Conservation (phyloP, 805 yeast genomes). For the Pichia pseudocactophila region DNA sequence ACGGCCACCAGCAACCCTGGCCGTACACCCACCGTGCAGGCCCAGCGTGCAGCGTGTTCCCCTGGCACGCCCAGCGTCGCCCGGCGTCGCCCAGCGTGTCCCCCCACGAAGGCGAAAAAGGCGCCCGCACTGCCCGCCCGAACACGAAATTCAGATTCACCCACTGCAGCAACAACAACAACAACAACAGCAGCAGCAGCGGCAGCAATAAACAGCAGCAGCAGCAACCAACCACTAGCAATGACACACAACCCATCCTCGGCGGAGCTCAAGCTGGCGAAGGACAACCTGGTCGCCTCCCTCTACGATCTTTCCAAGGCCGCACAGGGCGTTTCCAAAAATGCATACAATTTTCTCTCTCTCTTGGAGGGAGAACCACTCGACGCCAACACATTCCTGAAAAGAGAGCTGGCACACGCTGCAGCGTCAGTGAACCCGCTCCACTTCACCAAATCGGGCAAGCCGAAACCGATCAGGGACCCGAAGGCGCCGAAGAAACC, state of each 20-base stretch:
- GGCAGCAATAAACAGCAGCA: not conserved
- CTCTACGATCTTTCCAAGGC: conserved; percentile 77
- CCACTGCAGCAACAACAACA: too few relatives aligned
- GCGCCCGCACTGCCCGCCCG: too few relatives aligned
- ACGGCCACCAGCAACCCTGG: too few relatives aligned
- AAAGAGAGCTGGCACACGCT: not conserved
- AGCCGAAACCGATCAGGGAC: conserved; percentile 51
- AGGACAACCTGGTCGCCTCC: conserved; percentile 53
- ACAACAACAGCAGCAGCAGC: too few relatives aligned
- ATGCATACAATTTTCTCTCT: conserved; percentile 70
- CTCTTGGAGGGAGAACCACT: conserved; percentile 23
- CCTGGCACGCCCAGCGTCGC: too few relatives aligned
- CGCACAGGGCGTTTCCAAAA: conserved; percentile 77
- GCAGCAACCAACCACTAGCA: not conserved
- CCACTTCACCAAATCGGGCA: conserved; percentile 22
- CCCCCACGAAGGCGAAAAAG: too few relatives aligned
- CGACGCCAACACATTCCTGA: not conserved
- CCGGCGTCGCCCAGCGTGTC: too few relatives aligned
- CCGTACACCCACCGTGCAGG: too few relatives aligned
- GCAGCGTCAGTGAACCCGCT: conserved; percentile 6
- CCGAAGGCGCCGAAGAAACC: conserved; percentile 97
- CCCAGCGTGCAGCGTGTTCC: too few relatives aligned
- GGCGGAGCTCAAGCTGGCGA: conserved; percentile 23
- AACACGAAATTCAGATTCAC: too few relatives aligned
- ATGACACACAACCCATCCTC: conserved; percentile 1